These are phyloP conservation scores for Aschersonia sp. DNA, from an alignment of 2,329 filamentous ascomycete genomes.

Conservation along the genomic window DNA sequence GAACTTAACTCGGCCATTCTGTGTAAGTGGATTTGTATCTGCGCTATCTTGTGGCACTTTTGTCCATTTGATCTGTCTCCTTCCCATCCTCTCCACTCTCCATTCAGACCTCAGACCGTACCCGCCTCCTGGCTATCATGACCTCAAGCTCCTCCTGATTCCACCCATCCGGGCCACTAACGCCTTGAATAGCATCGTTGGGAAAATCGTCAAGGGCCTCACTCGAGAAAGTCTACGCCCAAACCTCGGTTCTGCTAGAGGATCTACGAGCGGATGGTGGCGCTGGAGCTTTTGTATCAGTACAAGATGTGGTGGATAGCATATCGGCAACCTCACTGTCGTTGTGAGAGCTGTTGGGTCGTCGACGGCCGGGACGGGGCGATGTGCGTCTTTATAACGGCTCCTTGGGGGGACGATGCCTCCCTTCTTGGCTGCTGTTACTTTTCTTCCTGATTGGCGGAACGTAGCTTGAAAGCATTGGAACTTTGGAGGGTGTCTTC, in stretches of 20 bases:
- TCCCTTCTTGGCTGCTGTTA: too few relatives aligned
- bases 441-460: too few relatives aligned
- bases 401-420: too few relatives aligned
- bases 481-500: too few relatives aligned
- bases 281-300: conserved; percentile 65
- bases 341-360: neutral
- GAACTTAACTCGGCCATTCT: conserved; percentile 89
- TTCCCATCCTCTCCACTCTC: too few relatives aligned
- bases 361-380: too few relatives aligned
- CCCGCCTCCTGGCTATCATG: too few relatives aligned
- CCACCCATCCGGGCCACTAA: neutral
- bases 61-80: too few relatives aligned
- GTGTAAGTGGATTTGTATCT: conserved; percentile 37
- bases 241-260: conserved; percentile 76
- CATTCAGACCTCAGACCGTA: too few relatives aligned
- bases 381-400: too few relatives aligned
- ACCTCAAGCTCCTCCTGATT: neutral
- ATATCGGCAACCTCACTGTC: conserved; percentile 18
- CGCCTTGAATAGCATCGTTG: conserved; percentile 52
- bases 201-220: conserved; percentile 82
- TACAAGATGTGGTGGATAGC: conserved; percentile 33
- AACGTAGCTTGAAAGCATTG: too few relatives aligned
- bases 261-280: conserved; percentile 69
- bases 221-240: conserved; percentile 71
- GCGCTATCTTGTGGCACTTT: too few relatives aligned